Evolutionary conservation across 2,329 filamentous ascomycete species (phyloP), one percentile per base, ranked within the genome.

Genomic region (Drechslerella stenobrocha): DNA sequence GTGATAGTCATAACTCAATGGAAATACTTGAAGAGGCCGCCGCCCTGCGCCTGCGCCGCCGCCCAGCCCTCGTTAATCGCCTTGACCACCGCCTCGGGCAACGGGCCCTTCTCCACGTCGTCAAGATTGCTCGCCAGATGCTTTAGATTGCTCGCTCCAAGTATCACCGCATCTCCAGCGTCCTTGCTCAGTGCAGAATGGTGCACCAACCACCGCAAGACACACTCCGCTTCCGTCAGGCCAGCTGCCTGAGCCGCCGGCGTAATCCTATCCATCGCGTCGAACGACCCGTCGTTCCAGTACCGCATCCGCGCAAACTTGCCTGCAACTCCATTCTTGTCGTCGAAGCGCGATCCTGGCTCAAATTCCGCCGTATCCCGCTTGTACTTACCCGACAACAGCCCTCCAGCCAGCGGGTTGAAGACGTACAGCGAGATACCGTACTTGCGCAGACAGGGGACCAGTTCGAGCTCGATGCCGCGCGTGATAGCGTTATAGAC

Each of bases 401-500:
- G 77, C 1, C 89, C 89, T 20, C 89, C 89, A 1, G 88, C 88
- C 56, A 92, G 79, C 0, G 89, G 89, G 75, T 93, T 95, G 78
- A 91, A 92, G 44, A 89, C 80, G 4, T 92, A 88, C 40, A 93
- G 81, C 70, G 90, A 87, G 15, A 93, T 80, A 1, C 87, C 87
- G 75, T 90, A 92, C 52, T 87, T 83, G 20, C 84, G 83, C 74
- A 87, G 90, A 22, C 85, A 84, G 1, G 85, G 84, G 52, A 93
- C 81, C 35, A 93, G 79, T 76, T 93, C 89, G 0, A 82, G 75
- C 75, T 93, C 89, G 70, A 92, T 85, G 55, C 82, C 83, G 57
- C 89, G 84, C 22, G 85, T 89, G 71, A 91, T 87, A 57, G 82
- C 84, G 76, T 92, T 92, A 77, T 92, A 92, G 87, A 95, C 92